Conservation (phyloP, 139 green algal species). For the Pleodorina starrii region DNA sequence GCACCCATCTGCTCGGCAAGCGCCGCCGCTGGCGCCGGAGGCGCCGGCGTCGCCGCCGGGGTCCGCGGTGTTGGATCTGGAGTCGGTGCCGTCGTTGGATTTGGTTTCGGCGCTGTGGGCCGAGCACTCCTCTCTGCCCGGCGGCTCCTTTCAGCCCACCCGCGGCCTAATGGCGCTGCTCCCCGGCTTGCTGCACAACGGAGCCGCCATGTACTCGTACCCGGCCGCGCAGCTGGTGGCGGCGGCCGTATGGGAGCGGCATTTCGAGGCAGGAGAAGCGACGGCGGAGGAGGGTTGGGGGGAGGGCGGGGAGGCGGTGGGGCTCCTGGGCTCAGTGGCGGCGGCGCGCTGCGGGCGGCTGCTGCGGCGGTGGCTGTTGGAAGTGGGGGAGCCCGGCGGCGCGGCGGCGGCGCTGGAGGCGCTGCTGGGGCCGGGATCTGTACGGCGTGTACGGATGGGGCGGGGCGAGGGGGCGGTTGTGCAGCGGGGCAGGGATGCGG, state of each 20-base stretch:
- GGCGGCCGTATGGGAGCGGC: conserved; percentile 31
- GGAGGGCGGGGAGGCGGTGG: neutral
- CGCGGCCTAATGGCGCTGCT: neutral
- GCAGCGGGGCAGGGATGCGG: no score
- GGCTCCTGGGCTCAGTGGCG: neutral
- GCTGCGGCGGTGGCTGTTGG: conserved; percentile 20
- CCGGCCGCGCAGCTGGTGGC: conserved; percentile 17
- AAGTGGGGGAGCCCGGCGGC: neutral
- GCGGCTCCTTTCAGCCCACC: neutral
- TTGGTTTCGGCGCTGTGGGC: conserved; percentile 36
- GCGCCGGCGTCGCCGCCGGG: neutral
- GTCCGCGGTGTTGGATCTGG: neutral
- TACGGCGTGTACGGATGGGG: conserved; percentile 6
- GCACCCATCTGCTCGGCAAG: neutral
- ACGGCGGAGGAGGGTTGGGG: neutral
- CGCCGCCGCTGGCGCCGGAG: neutral
- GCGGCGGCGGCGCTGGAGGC: conserved; percentile 32
- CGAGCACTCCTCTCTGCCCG: neutral
- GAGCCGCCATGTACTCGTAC: conserved; percentile 36
- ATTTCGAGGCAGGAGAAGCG: neutral
- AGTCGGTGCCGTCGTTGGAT: neutral
- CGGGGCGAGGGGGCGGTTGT: neutral
- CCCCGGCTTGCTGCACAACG: conserved; percentile 13
- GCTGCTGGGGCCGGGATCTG: conserved; percentile 10
- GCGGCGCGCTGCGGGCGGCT: conserved; percentile 6